A percentile compares a stretch with the other conserved stretches of the same genome.
These are phyloP conservation scores for Dictyostelium discoideum DNA, from an alignment of 78 protist genomes.

Conservation along the genomic window DNA sequence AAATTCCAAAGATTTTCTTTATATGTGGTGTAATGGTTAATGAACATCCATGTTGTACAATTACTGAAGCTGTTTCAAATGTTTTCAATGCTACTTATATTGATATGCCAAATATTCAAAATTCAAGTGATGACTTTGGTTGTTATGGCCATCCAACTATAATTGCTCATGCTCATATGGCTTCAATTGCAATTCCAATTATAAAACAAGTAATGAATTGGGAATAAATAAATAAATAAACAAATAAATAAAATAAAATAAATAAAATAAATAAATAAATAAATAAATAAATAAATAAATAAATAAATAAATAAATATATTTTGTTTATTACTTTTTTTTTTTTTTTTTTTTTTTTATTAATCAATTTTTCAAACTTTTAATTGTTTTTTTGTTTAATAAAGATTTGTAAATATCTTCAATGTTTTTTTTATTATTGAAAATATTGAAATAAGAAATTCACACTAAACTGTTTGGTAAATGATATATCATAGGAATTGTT, in stretches of 20 bases:
- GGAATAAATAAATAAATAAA: not conserved
- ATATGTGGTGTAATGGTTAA: constrained; percentile 79
- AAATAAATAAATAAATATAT: too few relatives aligned
- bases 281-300: too few relatives aligned
- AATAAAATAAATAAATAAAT: too few relatives aligned
- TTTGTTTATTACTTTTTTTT: too few relatives aligned
- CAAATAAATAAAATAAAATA: not conserved
- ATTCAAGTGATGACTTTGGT: constrained; percentile 18
- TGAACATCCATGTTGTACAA: constrained; percentile 15
- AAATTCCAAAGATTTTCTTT: constrained; percentile 25
- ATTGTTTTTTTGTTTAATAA: too few relatives aligned
- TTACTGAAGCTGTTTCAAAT: constrained; percentile 20
- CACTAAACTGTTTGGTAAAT: too few relatives aligned
- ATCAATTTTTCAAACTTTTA: too few relatives aligned
- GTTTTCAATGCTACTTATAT: constrained; percentile 7
- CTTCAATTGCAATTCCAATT: constrained; percentile 12
- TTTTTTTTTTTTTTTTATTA: too few relatives aligned
- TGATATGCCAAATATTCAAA: constrained; percentile 62
- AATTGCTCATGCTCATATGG: constrained; percentile 47
- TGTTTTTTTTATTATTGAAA: too few relatives aligned
- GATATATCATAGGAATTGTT: too few relatives aligned
- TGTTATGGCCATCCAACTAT: constrained; percentile 76
- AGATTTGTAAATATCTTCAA: too few relatives aligned
- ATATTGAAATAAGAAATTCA: too few relatives aligned
- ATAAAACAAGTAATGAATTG: constrained; percentile 60